Base-by-base conservation (phyloP, 179 eudicot genomes). In the Drosera spatulata region DNA sequence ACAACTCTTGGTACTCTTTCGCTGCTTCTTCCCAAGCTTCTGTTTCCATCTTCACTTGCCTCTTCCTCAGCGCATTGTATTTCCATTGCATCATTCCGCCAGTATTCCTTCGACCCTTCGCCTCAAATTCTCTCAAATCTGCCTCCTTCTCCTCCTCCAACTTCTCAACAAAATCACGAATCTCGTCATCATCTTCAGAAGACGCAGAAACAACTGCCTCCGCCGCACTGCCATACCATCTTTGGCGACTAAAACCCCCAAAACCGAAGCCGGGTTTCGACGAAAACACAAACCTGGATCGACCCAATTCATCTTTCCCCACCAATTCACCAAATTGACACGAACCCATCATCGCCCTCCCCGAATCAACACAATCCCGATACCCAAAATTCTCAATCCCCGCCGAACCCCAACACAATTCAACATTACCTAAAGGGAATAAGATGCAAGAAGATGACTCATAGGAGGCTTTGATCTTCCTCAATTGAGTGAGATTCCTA, bases 11-110 rank as follows among this genome's bases (percentile, higher is more conserved):
- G 62, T 93, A 89, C 69, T 93, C 99, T 60, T 65, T 86, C 0
- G 86, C 91, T 0, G 99, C 95, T 62, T 84, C 80, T 11, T 79
- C 82, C 99, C 99, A 93, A 1, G 95, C 95, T 66, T 93, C 94
- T 0, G 97, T 93, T 72, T 93, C 99, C 11, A 79, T 66, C 76
- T 80, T 83, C 62, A 82, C 78, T 61, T 93, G 99, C 70, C 94
- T 71, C 72, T 67, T 79, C 73, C 50, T 80, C 12, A 93, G 84
- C 8, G 57, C 62, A 46, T 59, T 42, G 59, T 82, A 86, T 72
- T 78, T 85, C 68, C 69, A 53, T 15, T n/a, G 61, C 77, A 87
- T 84, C 47, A 81, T 88, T 2, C 56, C 69, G 57, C 67, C 53
- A 63, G 51, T 33, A 37, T 62, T 71, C 4, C 4, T 41, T 59